Evolutionary conservation across 176 grass and related monocot genomes (phyloP).

Genomic region (Oryza longistaminata): DNA sequence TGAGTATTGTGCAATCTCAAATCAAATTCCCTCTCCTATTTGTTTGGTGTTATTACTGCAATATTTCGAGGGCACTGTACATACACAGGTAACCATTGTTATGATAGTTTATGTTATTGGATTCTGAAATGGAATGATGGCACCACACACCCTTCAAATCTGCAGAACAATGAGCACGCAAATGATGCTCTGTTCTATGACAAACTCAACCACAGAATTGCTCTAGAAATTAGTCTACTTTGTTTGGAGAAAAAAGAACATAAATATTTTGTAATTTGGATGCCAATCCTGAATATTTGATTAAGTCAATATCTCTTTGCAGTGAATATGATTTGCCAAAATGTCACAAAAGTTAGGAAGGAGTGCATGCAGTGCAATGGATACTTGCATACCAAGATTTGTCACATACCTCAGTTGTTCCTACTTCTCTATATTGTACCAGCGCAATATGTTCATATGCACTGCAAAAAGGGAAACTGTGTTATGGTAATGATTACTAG

Average conservation of each 20-base stretch:
- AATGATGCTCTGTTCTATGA: background rate
- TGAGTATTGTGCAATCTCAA: background rate
- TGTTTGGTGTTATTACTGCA: background rate
- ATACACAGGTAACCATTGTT: background rate
- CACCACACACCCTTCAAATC: background rate
- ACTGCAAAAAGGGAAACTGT: conserved; percentile 54
- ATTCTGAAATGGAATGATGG: conserved; percentile 10
- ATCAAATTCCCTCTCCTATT: background rate
- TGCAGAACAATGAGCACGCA: background rate
- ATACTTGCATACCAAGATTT: conserved; percentile 23
- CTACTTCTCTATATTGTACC: conserved; percentile 92
- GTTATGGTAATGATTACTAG: conserved; percentile 26
- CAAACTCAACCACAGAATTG: background rate
- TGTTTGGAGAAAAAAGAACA: background rate
- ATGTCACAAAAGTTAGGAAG: conserved; percentile 16
- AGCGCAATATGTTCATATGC: conserved; percentile 89
- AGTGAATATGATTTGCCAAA: conserved; percentile 20
- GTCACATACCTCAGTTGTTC: conserved; percentile 79
- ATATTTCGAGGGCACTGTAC: conserved; percentile 15
- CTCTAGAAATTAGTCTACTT: background rate
- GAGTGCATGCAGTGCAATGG: conserved; percentile 15
- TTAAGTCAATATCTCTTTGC: conserved; percentile 19
- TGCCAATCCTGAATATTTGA: background rate
- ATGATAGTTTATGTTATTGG: background rate
- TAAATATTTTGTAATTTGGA: background rate